These are phyloP conservation scores for Ulmus americana DNA, from an alignment of 331 rosid species.

Conservation along the genomic window DNA sequence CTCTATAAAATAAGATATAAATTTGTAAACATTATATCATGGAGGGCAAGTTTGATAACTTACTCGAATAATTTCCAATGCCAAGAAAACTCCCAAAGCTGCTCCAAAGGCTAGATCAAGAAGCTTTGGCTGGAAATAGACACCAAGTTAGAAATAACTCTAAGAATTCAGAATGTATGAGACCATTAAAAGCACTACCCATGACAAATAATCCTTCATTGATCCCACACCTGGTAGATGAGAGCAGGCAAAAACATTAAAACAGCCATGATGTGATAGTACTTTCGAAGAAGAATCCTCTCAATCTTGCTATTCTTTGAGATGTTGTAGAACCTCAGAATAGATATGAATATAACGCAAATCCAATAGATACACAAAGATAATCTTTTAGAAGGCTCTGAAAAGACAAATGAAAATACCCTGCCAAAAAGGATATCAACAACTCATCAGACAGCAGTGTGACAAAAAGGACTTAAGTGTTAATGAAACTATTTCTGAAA, in stretches of 20 bases:
- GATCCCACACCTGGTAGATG: constrained; percentile 62
- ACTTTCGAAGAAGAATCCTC: constrained; percentile 90
- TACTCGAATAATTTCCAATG: constrained; percentile 82
- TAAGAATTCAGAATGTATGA: constrained; percentile 15
- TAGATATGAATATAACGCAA: constrained; percentile 52
- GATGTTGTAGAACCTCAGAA: constrained; percentile 72
- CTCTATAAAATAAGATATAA: neutral
- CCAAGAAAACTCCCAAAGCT: constrained; percentile 79
- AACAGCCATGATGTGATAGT: constrained; percentile 93
- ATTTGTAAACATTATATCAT: neutral
- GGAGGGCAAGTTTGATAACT: constrained; percentile 27
- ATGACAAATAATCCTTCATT: constrained; percentile 19
- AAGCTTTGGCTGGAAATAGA: constrained; percentile 69
- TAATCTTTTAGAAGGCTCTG: constrained; percentile 72
- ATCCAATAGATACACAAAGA: constrained; percentile 79
- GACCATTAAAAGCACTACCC: neutral
- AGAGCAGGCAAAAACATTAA: constrained; percentile 92
- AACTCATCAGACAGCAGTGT: constrained; percentile 12
- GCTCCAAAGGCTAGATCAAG: constrained; percentile 89
- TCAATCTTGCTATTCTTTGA: constrained; percentile 87
- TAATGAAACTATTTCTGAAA: neutral
- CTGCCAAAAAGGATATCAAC: constrained; percentile 44
- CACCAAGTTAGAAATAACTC: constrained; percentile 17
- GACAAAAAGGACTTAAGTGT: neutral
- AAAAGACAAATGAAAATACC: constrained; percentile 79